Percentiles rank a stretch among this genome's conserved stretches.
phyloP scores from a whole-genome alignment of 768 basidiomycete species.

The Trametes maxima region DNA sequence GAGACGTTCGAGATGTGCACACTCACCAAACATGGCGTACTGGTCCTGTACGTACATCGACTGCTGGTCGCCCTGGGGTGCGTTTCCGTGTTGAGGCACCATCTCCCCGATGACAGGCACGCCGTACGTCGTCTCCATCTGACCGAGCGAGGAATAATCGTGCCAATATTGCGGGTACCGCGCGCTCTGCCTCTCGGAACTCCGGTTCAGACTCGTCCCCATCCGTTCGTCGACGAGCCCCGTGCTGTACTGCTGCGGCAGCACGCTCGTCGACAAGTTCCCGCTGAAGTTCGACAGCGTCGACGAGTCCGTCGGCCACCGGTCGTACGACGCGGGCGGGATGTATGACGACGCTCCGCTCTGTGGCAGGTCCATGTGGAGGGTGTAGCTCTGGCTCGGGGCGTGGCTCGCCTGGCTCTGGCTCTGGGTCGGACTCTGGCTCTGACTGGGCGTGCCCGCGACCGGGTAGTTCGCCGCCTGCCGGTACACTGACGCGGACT shows the following conservation, averaged over 20 bases:
- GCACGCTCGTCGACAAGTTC: constrained; percentile 67
- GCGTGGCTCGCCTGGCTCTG: constrained; percentile 3
- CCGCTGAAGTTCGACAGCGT: constrained; percentile 40
- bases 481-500: constrained; percentile 20
- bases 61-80: constrained; percentile 23
- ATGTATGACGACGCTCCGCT: constrained; percentile 28
- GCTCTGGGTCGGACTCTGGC: constrained; percentile 4
- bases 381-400: constrained; percentile 15
- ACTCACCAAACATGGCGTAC: constrained; percentile 34
- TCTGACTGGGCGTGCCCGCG: constrained; percentile 10
- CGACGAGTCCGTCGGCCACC: constrained; percentile 43
- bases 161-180: constrained; percentile 41
- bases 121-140: constrained; percentile 36
- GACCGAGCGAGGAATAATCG: constrained; percentile 37
- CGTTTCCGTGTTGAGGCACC: constrained; percentile 18
- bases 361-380: constrained; percentile 20
- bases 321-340: constrained; percentile 44
- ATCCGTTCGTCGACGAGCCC: constrained; percentile 59
- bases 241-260: constrained; percentile 77
- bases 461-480: constrained; percentile 22
- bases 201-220: constrained; percentile 18
- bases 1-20: neutral
- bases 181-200: constrained; percentile 25
- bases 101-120: constrained; percentile 32
- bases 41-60: constrained; percentile 31